Evolutionary conservation across 192 early-diverging fungal genomes (phyloP).

Genomic region (Entomortierella lignicola): DNA sequence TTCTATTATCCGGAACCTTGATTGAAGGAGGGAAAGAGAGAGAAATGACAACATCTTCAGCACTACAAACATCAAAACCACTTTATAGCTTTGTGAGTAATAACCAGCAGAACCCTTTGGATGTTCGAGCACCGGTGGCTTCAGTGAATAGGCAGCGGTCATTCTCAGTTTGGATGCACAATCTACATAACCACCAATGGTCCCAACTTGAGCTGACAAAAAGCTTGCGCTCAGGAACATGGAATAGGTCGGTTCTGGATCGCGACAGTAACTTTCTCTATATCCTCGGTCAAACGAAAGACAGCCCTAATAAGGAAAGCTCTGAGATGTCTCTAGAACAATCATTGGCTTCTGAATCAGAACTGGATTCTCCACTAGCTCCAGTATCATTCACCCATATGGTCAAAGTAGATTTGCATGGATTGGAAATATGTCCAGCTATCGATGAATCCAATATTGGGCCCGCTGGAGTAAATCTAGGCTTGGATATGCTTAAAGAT

Average conservation of each 20-base stretch:
- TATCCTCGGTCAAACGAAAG: slow-evolving; percentile 25
- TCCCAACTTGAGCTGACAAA: slow-evolving; percentile 49
- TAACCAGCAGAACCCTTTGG: neutral
- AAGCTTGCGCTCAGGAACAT: slow-evolving; percentile 16
- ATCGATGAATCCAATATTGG: slow-evolving; percentile 43
- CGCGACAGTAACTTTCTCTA: slow-evolving; percentile 29
- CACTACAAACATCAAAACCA: neutral
- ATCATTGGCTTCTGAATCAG: neutral
- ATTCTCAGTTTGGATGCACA: slow-evolving; percentile 45
- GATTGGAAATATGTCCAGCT: slow-evolving; percentile 36
- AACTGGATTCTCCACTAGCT: neutral
- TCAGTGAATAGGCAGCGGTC: neutral
- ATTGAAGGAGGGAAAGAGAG: neutral
- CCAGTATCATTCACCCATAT: slow-evolving; percentile 22
- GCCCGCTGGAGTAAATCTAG: slow-evolving; percentile 24
- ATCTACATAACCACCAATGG: slow-evolving; percentile 48
- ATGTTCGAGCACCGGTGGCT: neutral
- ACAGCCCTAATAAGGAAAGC: neutral
- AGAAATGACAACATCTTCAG: neutral
- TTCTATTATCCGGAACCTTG: slow-evolving; percentile 28
- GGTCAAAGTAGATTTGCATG: slow-evolving; percentile 42
- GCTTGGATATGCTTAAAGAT: slow-evolving; percentile 40
- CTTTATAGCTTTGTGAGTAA: neutral
- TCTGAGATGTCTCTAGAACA: neutral
- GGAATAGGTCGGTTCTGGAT: slow-evolving; percentile 36